Evolutionary conservation across 2,329 filamentous ascomycete genomes (phyloP).

Genomic region (Sclerotinia glacialis): DNA sequence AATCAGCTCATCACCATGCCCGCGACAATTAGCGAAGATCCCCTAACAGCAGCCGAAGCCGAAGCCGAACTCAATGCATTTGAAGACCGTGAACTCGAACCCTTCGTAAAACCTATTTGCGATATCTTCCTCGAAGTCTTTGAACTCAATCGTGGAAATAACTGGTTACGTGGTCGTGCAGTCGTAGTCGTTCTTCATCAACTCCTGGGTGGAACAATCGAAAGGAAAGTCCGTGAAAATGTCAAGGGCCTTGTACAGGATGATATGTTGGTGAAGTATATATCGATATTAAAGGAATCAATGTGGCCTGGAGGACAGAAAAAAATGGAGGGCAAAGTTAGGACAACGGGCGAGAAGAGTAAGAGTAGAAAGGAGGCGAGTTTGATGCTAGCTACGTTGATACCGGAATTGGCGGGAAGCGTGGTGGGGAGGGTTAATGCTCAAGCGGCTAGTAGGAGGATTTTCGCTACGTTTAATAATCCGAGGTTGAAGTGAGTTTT

Average conservation of each 20-base stretch:
- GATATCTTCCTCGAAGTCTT: slow-evolving; percentile 97
- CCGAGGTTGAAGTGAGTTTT: slow-evolving; percentile 74
- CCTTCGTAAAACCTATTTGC: slow-evolving; percentile 97
- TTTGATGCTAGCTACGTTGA: slow-evolving; percentile 80
- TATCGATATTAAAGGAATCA: slow-evolving; percentile 67
- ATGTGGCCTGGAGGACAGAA: slow-evolving; percentile 77
- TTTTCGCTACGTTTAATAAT: slow-evolving; percentile 92
- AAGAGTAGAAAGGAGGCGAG: slow-evolving; percentile 83
- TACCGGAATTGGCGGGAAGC: slow-evolving; percentile 87
- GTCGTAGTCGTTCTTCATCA: slow-evolving; percentile 97
- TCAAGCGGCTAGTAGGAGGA: slow-evolving; percentile 79
- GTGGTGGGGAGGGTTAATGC: slow-evolving; percentile 93
- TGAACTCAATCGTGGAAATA: slow-evolving; percentile 90
- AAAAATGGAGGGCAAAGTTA: slow-evolving; percentile 48
- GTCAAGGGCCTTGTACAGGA: slow-evolving; percentile 73
- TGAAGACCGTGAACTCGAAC: slow-evolving; percentile 83
- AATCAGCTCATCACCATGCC: slow-evolving; percentile 59
- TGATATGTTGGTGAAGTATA: slow-evolving; percentile 72
- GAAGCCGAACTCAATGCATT: slow-evolving; percentile 93
- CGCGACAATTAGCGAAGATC: slow-evolving; percentile 51
- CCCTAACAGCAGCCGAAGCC: slow-evolving; percentile 64
- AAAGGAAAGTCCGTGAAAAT: slow-evolving; percentile 88
- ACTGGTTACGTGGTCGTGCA: slow-evolving; percentile 92
- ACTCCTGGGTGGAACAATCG: slow-evolving; percentile 90
- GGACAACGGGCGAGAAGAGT: slow-evolving; percentile 71